Percentiles rank a stretch among this genome's conserved stretches.
These are phyloP conservation scores for Cinnamomum chago DNA, from an alignment of 164 flowering plant species.

Conservation along the genomic window DNA sequence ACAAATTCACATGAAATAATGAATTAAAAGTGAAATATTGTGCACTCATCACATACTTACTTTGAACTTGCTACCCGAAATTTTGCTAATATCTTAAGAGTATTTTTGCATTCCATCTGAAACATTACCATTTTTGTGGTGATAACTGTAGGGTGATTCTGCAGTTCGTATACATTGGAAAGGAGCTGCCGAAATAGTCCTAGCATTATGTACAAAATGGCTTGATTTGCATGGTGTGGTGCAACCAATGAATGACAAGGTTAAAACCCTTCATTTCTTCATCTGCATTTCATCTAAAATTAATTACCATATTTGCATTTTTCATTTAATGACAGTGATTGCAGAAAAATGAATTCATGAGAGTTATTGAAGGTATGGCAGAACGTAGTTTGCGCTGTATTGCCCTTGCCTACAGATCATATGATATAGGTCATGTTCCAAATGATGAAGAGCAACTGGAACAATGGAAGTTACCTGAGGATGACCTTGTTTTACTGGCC, in stretches of 20 bases:
- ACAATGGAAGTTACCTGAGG: constrained; percentile 77
- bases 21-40: no score
- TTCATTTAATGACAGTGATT: not conserved
- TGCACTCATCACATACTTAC: no score
- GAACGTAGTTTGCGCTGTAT: constrained; percentile 58
- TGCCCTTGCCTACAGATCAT: constrained; percentile 69
- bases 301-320: not conserved
- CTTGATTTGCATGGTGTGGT: constrained; percentile 41
- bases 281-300: not conserved
- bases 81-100: not conserved
- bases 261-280: constrained; percentile 7
- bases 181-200: constrained; percentile 93
- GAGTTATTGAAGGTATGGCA: not conserved
- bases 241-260: constrained; percentile 60
- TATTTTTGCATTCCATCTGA: not conserved
- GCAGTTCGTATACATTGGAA: constrained; percentile 87
- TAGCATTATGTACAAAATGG: constrained; percentile 56
- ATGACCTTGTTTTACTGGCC: constrained; percentile 73
- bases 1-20: no score
- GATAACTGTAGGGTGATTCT: constrained; percentile 51
- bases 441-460: constrained; percentile 50
- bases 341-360: not conserved
- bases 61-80: not conserved
- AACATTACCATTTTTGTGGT: not conserved
- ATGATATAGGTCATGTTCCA: constrained; percentile 53